Evolutionary conservation across 306 rosid genomes (phyloP).

Genomic region (Cucumis cinereus): DNA sequence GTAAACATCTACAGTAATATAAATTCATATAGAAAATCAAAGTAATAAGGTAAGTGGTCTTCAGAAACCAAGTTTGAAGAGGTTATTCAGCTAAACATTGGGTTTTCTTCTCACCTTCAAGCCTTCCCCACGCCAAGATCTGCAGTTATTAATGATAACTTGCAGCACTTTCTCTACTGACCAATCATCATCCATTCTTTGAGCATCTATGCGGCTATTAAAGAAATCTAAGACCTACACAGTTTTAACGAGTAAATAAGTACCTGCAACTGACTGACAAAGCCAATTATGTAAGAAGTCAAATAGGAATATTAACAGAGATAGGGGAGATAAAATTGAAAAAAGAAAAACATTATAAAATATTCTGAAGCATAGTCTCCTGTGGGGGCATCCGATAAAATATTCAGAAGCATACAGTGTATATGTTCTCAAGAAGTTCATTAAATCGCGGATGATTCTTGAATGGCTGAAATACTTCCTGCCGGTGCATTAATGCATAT

Average conservation of each 20-base stretch:
- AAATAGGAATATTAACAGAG: background rate
- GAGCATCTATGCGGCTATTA: slow-evolving; percentile 95
- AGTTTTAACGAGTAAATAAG: slow-evolving; percentile 9
- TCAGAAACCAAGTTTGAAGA: slow-evolving; percentile 2
- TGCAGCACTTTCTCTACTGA: slow-evolving; percentile 86
- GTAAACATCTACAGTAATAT: slow-evolving; percentile 67
- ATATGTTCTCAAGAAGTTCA: slow-evolving; percentile 87
- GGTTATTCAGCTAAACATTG: background rate
- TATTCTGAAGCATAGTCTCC: slow-evolving; percentile 19
- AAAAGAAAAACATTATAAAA: background rate
- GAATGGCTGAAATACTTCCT: slow-evolving; percentile 96
- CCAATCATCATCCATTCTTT: slow-evolving; percentile 70
- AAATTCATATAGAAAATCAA: background rate
- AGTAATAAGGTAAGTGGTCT: background rate
- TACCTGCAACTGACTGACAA: background rate
- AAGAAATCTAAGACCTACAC: slow-evolving; percentile 90
- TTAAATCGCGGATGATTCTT: slow-evolving; percentile 89
- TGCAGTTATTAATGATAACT: slow-evolving; percentile 72
- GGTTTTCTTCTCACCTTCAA: slow-evolving; percentile 58
- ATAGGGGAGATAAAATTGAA: background rate
- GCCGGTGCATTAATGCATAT: slow-evolving; percentile 94
- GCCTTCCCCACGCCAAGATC: slow-evolving; percentile 98
- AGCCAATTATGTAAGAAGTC: background rate
- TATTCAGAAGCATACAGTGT: slow-evolving; percentile 40
- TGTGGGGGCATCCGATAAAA: background rate